These are phyloP conservation scores for Xerocomus minutiporus DNA, from an alignment of 1,284 basidiomycete species.

Conservation along the genomic window DNA sequence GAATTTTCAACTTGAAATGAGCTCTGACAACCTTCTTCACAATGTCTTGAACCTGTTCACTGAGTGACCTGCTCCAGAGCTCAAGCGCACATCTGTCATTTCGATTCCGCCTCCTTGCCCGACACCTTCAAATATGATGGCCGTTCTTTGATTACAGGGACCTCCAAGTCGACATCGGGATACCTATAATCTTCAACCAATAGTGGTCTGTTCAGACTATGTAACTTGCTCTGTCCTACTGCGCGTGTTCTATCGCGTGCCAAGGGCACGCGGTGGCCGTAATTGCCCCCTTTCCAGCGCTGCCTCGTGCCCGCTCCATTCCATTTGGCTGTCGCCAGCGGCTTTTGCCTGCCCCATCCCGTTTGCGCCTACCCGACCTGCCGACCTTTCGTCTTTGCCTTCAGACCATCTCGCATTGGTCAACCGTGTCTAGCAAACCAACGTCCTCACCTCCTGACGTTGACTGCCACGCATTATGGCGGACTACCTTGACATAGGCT, in stretches of 20 bases:
- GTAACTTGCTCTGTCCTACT: neutral
- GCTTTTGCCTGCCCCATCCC: slow-evolving; percentile 21
- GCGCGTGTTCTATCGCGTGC: slow-evolving; percentile 18
- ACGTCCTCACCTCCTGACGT: neutral
- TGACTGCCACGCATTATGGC: slow-evolving; percentile 11
- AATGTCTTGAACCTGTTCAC: neutral
- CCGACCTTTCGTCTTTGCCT: slow-evolving; percentile 1
- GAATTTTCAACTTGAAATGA: neutral
- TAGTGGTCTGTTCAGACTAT: neutral
- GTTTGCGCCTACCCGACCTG: slow-evolving; percentile 22
- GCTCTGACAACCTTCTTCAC: neutral
- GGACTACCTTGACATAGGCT: slow-evolving; percentile 23
- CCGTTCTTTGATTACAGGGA: neutral
- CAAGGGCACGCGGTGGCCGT: neutral
- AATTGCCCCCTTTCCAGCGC: slow-evolving; percentile 21
- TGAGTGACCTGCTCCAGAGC: neutral
- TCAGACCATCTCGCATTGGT: slow-evolving; percentile 1
- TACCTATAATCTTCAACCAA: too few relatives aligned
- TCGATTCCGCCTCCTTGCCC: neutral
- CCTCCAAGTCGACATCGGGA: neutral
- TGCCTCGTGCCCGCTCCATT: slow-evolving; percentile 28
- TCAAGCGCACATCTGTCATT: neutral
- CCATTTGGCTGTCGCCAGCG: slow-evolving; percentile 15
- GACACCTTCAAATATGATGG: neutral
- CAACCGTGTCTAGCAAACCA: neutral